Percentiles rank a stretch among this genome's conserved stretches.
These are phyloP conservation scores for Coemansia sp. DNA, from an alignment of 192 early-diverging fungal species.

Conservation along the genomic window DNA sequence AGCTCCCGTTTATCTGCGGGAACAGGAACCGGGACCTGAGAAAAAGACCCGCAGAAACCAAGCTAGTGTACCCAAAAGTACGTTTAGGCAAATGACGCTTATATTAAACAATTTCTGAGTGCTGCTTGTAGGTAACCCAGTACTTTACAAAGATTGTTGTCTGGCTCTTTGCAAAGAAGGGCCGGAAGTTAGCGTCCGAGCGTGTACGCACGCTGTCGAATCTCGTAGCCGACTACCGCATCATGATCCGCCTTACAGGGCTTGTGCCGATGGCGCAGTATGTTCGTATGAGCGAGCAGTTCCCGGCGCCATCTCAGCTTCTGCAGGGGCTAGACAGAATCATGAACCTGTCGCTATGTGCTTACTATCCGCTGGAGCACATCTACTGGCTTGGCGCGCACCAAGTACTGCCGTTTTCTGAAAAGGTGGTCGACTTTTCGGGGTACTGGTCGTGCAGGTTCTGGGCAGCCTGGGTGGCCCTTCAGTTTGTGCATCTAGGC, in stretches of 20 bases:
- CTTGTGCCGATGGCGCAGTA: constrained; percentile 86
- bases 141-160: constrained; percentile 90
- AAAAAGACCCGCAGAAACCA: too few relatives aligned
- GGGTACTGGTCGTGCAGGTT: constrained; percentile 95
- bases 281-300: constrained; percentile 75
- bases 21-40: too few relatives aligned
- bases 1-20: too few relatives aligned
- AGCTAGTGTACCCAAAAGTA: too few relatives aligned
- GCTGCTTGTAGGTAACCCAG: constrained; percentile 71
- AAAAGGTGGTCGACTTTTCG: constrained; percentile 70
- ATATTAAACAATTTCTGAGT: too few relatives aligned
- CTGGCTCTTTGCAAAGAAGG: constrained; percentile 68
- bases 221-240: constrained; percentile 89
- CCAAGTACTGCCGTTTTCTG: constrained; percentile 74
- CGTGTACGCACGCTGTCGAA: constrained; percentile 77
- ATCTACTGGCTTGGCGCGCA: constrained; percentile 91
- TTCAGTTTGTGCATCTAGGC: constrained; percentile 83
- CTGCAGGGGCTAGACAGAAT: constrained; percentile 73
- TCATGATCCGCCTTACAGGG: constrained; percentile 84
- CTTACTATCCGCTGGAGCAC: constrained; percentile 97
- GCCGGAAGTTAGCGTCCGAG: constrained; percentile 62
- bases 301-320: constrained; percentile 64
- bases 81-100: too few relatives aligned
- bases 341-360: constrained; percentile 83
- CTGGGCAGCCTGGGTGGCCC: constrained; percentile 91